phyloP scores from a whole-genome alignment of 2,329 filamentous ascomycete genomes.

The Penicillium sp. region DNA sequence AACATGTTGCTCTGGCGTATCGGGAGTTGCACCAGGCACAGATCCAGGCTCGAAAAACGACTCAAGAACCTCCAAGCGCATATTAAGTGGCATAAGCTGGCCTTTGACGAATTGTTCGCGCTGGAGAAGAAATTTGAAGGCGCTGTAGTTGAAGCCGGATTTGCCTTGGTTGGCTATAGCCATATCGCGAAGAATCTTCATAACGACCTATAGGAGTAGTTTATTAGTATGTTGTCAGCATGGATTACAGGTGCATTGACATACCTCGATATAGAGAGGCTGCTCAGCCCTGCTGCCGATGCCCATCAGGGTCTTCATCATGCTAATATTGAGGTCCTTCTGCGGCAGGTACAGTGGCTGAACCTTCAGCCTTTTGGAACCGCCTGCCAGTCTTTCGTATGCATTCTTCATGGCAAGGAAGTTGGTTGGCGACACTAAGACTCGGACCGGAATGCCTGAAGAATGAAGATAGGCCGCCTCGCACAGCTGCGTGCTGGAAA shows the following conservation, averaged over 20 bases:
- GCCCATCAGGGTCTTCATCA: constrained; percentile 59
- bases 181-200: constrained; percentile 54
- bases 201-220: constrained; percentile 38
- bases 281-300: constrained; percentile 42
- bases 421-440: constrained; percentile 55
- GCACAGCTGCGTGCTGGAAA: constrained; percentile 43
- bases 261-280: constrained; percentile 54
- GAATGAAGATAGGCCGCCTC: constrained; percentile 59
- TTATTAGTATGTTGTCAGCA: background rate
- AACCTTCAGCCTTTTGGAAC: constrained; percentile 36
- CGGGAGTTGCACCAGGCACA: background rate
- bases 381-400: constrained; percentile 43
- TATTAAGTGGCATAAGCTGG: constrained; percentile 58
- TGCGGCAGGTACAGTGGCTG: constrained; percentile 49
- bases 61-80: constrained; percentile 63
- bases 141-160: constrained; percentile 47
- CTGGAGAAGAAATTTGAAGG: constrained; percentile 43
- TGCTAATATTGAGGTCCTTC: constrained; percentile 51
- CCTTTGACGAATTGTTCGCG: constrained; percentile 44
- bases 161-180: constrained; percentile 40
- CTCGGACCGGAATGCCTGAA: constrained; percentile 47
- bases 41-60: constrained; percentile 56
- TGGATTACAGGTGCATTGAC: background rate
- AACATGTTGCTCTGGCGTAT: constrained; percentile 6
- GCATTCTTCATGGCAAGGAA: constrained; percentile 41